Conservation (phyloP, 164 flowering plant species). For the Chimonanthus praecox region DNA sequence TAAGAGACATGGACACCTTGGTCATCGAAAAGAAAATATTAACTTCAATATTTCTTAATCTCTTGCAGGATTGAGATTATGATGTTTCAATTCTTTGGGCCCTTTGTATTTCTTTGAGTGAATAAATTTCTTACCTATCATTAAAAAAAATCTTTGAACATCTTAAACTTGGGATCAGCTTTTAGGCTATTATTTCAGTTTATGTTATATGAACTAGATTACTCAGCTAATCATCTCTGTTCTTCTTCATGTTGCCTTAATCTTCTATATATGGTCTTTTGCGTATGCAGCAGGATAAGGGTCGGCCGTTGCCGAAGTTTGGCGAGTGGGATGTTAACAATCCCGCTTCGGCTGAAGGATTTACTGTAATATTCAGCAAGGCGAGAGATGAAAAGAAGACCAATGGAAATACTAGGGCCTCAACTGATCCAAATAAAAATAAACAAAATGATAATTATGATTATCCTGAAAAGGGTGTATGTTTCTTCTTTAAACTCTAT, state of each 20-base stretch:
- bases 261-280: background rate
- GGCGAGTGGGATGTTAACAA: conserved; percentile 85
- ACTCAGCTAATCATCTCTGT: background rate
- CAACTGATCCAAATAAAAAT: conserved; percentile 20
- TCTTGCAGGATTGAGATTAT: no score
- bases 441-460: conserved; percentile 14
- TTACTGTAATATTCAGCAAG: conserved; percentile 68
- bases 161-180: no score
- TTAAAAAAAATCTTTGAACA: no score
- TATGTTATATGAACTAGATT: background rate
- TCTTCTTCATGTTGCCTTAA: background rate
- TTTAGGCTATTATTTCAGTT: background rate
- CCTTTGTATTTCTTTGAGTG: no score
- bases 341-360: conserved; percentile 70
- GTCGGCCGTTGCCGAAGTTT: conserved; percentile 62
- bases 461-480: conserved; percentile 21
- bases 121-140: no score
- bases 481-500: background rate
- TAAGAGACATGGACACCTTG: no score
- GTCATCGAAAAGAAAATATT: no score
- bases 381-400: conserved; percentile 77
- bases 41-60: no score
- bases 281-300: conserved; percentile 36
- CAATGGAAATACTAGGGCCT: conserved; percentile 20
- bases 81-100: no score